Base-by-base conservation (phyloP, 2,329 filamentous ascomycete genomes). In the Xylaria sp. region DNA sequence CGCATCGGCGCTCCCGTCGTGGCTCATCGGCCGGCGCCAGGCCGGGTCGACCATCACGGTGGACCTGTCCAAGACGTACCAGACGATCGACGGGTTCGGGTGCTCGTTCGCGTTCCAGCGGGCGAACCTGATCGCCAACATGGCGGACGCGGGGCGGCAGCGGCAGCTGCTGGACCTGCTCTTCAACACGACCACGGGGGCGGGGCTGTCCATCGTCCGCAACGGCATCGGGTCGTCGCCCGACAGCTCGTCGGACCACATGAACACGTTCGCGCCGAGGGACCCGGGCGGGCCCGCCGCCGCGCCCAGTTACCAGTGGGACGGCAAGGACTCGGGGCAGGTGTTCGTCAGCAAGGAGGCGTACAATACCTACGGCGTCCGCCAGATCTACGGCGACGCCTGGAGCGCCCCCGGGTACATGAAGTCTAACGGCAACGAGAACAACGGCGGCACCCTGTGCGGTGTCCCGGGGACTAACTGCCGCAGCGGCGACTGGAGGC, bases 291-390 rank as follows among this genome's bases (percentile, higher is more conserved):
- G 63, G 0, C 71, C 74, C 0, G 62, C 45, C 7, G 71, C 68
- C 2, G 60, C 61, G 4, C 73, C 74, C 0, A 60, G 67, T 21
- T 79, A 77, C 49, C 56, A 63, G 2, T 77, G 74, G 74, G 75
- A 77, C 52, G 65, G 64, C 3, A 72, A 75, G 49, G 73, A 78
- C 52, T 69, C 67, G 9, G 75, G 74, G 6, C 79, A 82, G 64
- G 61, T 82, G 2, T 80, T 72, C 61, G 60, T 82, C 8, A 72
- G 74, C 16, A 68, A 80, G 61, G 71, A 78, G 62, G 78, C 78
- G 8, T 63, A 65, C 44, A 59, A 68, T 7, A 65, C 63, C 7
- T 72, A 71, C 20, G 70, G 68, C 6, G 68, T 71, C 8, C 56
- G 56, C 34, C 66, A 66, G 39, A 67, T 73, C 39, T 72, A 72